Conservation (phyloP, 139 green algal genomes). For the Tetraselmis striata region DNA sequence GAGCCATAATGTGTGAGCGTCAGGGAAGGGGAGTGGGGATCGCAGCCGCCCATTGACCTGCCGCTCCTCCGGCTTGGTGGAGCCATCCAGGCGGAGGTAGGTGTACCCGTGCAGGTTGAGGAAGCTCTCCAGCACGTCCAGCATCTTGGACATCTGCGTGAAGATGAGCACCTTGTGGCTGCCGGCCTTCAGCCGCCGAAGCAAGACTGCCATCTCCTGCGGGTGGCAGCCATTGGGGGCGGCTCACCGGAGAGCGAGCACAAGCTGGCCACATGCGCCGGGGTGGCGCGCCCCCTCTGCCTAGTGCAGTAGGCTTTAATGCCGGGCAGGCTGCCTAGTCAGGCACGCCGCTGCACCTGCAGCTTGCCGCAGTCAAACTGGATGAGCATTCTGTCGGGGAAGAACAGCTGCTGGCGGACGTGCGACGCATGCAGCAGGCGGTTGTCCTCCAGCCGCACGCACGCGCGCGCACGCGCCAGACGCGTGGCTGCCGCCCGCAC, state of each 20-base stretch:
- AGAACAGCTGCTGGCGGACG: slow-evolving; percentile 86
- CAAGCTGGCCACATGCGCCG: no score
- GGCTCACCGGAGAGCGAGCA: no score
- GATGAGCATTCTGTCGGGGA: slow-evolving; percentile 87
- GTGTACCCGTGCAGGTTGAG: slow-evolving; percentile 90
- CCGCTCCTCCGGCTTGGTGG: slow-evolving; percentile 92
- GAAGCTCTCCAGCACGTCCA: slow-evolving; percentile 95
- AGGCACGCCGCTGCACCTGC: no score
- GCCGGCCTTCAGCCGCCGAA: slow-evolving; percentile 67
- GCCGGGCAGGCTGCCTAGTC: no score
- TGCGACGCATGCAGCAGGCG: slow-evolving; percentile 41
- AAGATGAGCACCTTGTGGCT: slow-evolving; percentile 93
- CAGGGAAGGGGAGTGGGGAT: no score
- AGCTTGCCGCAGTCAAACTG: slow-evolving; percentile 95
- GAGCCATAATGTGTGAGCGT: no score
- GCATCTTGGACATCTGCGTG: slow-evolving; percentile 93
- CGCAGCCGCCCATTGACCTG: no score
- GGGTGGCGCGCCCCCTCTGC: no score
- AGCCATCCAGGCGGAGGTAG: slow-evolving; percentile 92
- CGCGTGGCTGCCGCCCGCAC: slow-evolving; percentile 18
- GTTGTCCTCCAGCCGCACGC: background rate
- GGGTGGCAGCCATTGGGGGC: no score
- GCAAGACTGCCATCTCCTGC: slow-evolving; percentile 74
- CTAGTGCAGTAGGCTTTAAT: no score
- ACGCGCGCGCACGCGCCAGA: background rate